phyloP scores from a whole-genome alignment of 192 early-diverging fungal genomes.

The Radiomyces spectabilis region DNA sequence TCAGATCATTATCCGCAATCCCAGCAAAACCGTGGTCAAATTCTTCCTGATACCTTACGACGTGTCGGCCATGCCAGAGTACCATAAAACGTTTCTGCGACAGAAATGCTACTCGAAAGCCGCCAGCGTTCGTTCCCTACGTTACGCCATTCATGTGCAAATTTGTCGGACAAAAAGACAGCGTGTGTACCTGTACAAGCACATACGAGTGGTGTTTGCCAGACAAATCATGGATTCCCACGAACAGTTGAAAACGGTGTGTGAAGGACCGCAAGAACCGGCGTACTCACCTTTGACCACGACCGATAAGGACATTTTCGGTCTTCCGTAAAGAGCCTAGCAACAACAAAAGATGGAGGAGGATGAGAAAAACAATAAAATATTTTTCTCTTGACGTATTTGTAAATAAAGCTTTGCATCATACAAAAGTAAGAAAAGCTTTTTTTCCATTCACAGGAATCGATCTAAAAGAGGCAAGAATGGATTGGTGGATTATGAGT shows the following conservation, averaged over 20 bases:
- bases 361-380: no score
- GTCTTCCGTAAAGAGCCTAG: no score
- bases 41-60: slow-evolving; percentile 77
- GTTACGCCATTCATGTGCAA: slow-evolving; percentile 77
- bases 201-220: slow-evolving; percentile 70
- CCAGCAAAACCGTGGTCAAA: slow-evolving; percentile 68
- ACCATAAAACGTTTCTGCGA: slow-evolving; percentile 70
- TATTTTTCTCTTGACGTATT: no score
- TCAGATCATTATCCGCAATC: slow-evolving; percentile 79
- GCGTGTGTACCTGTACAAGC: slow-evolving; percentile 55
- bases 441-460: no score
- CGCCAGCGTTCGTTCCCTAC: slow-evolving; percentile 30
- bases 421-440: no score
- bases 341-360: no score
- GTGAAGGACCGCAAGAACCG: slow-evolving; percentile 51
- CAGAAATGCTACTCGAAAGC: slow-evolving; percentile 59
- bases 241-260: slow-evolving; percentile 54
- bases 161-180: slow-evolving; percentile 47
- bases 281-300: slow-evolving; percentile 30
- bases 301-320: not conserved
- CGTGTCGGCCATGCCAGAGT: slow-evolving; percentile 62
- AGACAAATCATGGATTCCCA: slow-evolving; percentile 54
- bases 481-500: no score
- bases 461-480: no score
- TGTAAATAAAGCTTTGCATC: no score